A percentile compares a stretch with the other conserved stretches of the same genome.
phyloP scores from a whole-genome alignment of 2,329 filamentous ascomycete genomes.

The Botryotinia calthae region DNA sequence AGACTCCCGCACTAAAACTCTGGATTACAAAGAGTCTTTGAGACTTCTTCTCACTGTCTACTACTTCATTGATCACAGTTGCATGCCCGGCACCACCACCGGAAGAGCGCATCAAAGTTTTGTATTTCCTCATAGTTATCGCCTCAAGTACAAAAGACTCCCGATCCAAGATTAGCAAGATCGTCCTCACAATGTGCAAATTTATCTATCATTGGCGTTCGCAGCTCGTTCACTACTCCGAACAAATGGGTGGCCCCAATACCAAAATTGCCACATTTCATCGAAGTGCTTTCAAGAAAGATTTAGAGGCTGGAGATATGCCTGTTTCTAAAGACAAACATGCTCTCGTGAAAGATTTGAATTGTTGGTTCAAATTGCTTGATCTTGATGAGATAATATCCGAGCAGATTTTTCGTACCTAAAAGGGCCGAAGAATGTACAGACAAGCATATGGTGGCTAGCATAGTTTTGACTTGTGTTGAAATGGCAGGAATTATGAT shows the following conservation, averaged over 20 bases:
- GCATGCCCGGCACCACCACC: background rate
- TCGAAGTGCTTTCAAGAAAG: background rate
- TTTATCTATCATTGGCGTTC: background rate
- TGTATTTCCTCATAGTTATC: background rate
- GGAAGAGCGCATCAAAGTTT: background rate
- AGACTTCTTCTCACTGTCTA: background rate
- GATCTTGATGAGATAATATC: background rate
- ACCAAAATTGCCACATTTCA: background rate
- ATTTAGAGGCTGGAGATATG: background rate
- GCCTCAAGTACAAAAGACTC: background rate
- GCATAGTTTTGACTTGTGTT: background rate
- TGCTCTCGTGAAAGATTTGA: background rate
- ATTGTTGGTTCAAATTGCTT: background rate
- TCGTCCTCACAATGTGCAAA: background rate
- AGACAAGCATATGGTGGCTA: background rate
- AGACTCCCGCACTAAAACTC: background rate
- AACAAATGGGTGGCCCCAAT: background rate
- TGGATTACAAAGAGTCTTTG: background rate
- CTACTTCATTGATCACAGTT: background rate
- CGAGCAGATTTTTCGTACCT: background rate
- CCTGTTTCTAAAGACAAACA: background rate
- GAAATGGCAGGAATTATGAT: background rate
- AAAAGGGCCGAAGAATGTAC: background rate
- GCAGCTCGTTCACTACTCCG: background rate
- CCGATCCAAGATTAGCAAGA: background rate